phyloP scores from a whole-genome alignment of 2,329 filamentous ascomycete species.

The Verticillium longisporum region DNA sequence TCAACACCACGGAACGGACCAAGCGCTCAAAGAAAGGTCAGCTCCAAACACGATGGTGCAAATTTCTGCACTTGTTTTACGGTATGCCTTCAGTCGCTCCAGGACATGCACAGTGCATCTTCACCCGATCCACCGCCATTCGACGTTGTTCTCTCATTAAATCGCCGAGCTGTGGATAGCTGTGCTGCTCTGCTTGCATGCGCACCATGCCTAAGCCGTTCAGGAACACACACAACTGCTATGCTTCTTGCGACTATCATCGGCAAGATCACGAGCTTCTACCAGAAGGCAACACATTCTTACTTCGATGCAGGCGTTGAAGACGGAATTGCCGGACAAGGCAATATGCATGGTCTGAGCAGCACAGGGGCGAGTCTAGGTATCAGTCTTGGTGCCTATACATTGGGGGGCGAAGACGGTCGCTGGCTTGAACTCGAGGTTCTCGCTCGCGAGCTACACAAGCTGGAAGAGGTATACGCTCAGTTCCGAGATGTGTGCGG shows the following conservation, averaged over 20 bases:
- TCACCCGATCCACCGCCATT: conserved; percentile 30
- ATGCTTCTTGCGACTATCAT: conserved; percentile 45
- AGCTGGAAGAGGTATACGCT: conserved; percentile 38
- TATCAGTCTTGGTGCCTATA: conserved; percentile 36
- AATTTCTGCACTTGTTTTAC: conserved; percentile 39
- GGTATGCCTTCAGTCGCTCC: conserved; percentile 36
- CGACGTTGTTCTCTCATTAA: conserved; percentile 36
- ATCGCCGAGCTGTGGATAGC: conserved; percentile 40
- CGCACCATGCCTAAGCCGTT: conserved; percentile 33
- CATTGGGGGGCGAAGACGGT: conserved; percentile 37
- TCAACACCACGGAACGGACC: conserved; percentile 27
- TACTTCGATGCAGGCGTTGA: conserved; percentile 25
- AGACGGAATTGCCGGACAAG: not conserved
- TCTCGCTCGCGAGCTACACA: conserved; percentile 37
- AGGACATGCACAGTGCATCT: conserved; percentile 38
- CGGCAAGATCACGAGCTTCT: conserved; percentile 38
- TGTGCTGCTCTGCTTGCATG: conserved; percentile 41
- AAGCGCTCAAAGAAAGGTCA: conserved; percentile 18
- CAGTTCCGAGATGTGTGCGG: conserved; percentile 35
- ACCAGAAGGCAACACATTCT: conserved; percentile 31
- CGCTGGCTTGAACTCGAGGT: conserved; percentile 41
- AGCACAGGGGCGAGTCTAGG: conserved; percentile 18
- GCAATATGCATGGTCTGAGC: conserved; percentile 1
- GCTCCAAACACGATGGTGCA: conserved; percentile 10
- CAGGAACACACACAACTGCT: conserved; percentile 34